These are phyloP conservation scores for Thalassiosira oceanica DNA, from an alignment of 352 stramenopile genomes.

Conservation along the genomic window DNA sequence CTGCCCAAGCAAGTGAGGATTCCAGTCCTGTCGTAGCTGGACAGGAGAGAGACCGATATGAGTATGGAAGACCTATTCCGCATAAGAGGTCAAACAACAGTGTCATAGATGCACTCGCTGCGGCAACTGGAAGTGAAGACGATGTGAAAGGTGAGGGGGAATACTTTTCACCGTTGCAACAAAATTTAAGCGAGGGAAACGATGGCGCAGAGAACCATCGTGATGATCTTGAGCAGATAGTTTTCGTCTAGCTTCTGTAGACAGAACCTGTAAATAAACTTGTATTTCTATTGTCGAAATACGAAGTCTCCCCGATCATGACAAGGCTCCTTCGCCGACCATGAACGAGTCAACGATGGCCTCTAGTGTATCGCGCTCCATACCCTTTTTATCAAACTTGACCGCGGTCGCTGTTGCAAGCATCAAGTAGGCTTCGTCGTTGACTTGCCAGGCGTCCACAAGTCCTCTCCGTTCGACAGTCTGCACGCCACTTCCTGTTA, in stretches of 20 bases:
- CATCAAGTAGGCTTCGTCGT: constrained; percentile 62
- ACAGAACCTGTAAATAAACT: no score
- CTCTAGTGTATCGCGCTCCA: constrained; percentile 69
- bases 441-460: constrained; percentile 66
- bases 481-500: constrained; percentile 59
- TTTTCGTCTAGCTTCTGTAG: no score
- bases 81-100: constrained; percentile 4
- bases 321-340: constrained; percentile 5
- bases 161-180: no score
- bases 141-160: no score
- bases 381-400: constrained; percentile 69
- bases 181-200: no score
- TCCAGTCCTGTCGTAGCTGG: not conserved
- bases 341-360: constrained; percentile 67
- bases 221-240: no score
- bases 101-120: no score
- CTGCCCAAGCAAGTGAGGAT: constrained; percentile 3
- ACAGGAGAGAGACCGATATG: constrained; percentile 17
- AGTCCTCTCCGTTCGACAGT: constrained; percentile 61
- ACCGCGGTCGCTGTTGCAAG: constrained; percentile 64
- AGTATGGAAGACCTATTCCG: constrained; percentile 31
- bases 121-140: no score
- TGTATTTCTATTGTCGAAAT: not conserved
- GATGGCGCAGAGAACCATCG: no score
- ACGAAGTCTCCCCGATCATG: not conserved